phyloP scores from a whole-genome alignment of 2,329 filamentous ascomycete species.

The Cordyceps militaris region DNA sequence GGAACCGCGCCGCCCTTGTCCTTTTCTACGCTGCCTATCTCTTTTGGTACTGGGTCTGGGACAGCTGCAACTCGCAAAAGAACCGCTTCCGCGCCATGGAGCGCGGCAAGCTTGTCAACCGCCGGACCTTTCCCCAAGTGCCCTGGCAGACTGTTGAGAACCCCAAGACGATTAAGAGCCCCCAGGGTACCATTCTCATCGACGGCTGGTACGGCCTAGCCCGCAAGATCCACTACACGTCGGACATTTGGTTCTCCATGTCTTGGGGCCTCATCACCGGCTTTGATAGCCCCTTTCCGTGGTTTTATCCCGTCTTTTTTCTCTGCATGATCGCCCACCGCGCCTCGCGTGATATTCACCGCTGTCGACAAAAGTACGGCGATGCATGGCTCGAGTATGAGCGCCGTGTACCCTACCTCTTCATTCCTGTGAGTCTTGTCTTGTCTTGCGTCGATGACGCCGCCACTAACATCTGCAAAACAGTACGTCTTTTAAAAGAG shows the following conservation, averaged over 20 bases:
- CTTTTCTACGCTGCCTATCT: constrained; percentile 65
- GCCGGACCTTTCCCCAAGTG: constrained; percentile 83
- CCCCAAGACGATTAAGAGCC: constrained; percentile 50
- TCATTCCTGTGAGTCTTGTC: constrained; percentile 57
- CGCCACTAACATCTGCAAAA: constrained; percentile 13
- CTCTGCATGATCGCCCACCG: constrained; percentile 74
- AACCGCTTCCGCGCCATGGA: constrained; percentile 82
- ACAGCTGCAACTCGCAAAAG: constrained; percentile 88
- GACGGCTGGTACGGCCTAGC: constrained; percentile 80
- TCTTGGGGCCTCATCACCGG: constrained; percentile 47
- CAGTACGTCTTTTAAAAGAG: constrained; percentile 36
- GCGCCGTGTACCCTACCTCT: constrained; percentile 70
- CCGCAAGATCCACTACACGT: constrained; percentile 53
- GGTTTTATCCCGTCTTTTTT: constrained; percentile 88
- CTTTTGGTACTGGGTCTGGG: constrained; percentile 86
- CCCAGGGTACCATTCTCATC: constrained; percentile 66
- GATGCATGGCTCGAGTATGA: constrained; percentile 77
- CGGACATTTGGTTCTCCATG: constrained; percentile 42
- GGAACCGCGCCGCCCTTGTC: constrained; percentile 62
- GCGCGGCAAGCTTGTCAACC: constrained; percentile 60
- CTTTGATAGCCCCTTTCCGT: constrained; percentile 68
- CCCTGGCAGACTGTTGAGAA: constrained; percentile 62
- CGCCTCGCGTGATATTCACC: constrained; percentile 66
- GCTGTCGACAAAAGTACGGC: constrained; percentile 74
- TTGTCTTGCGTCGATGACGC: neutral